phyloP scores from a whole-genome alignment of 2,329 filamentous ascomycete species.

The Hirsutella thompsonii region DNA sequence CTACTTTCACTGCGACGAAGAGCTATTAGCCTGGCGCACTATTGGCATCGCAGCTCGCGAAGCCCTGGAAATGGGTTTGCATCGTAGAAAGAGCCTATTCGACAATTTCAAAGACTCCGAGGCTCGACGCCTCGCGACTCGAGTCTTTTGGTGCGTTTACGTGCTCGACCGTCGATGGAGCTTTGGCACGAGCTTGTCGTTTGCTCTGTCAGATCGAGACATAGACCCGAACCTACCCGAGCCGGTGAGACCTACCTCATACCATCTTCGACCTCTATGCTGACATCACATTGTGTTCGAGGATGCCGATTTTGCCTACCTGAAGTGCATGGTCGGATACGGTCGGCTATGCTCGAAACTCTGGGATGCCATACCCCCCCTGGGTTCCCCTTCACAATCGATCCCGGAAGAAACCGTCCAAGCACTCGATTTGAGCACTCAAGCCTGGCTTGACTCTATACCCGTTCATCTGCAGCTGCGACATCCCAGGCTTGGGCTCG shows the following conservation, averaged over 20 bases:
- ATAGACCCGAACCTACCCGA: conserved; percentile 34
- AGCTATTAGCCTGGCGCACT: conserved; percentile 33
- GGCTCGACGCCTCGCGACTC: conserved; percentile 16
- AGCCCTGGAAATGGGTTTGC: conserved; percentile 33
- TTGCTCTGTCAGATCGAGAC: conserved; percentile 32
- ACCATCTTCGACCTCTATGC: too few relatives aligned
- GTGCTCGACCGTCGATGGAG: conserved; percentile 38
- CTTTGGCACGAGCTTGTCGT: conserved; percentile 36
- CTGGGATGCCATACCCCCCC: conserved; percentile 28
- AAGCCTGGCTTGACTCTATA: conserved; percentile 32
- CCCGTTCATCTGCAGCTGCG: conserved; percentile 24
- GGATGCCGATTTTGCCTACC: conserved; percentile 22
- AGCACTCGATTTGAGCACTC: conserved; percentile 26
- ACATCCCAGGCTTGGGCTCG: conserved; percentile 21
- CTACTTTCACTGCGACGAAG: conserved; percentile 33
- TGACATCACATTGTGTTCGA: too few relatives aligned
- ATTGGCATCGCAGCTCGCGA: conserved; percentile 33
- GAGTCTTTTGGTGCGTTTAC: conserved; percentile 38
- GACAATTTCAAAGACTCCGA: conserved; percentile 21
- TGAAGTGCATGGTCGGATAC: conserved; percentile 34
- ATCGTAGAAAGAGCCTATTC: conserved; percentile 28
- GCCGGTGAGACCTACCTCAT: conserved; percentile 15
- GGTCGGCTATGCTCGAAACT: conserved; percentile 31
- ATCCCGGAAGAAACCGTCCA: conserved; percentile 25
- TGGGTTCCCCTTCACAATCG: conserved; percentile 19